A percentile compares a stretch with the other conserved stretches of the same genome.
These are phyloP conservation scores for Tetratostichococcus sp. DNA, from an alignment of 139 green algal species.

Conservation along the genomic window DNA sequence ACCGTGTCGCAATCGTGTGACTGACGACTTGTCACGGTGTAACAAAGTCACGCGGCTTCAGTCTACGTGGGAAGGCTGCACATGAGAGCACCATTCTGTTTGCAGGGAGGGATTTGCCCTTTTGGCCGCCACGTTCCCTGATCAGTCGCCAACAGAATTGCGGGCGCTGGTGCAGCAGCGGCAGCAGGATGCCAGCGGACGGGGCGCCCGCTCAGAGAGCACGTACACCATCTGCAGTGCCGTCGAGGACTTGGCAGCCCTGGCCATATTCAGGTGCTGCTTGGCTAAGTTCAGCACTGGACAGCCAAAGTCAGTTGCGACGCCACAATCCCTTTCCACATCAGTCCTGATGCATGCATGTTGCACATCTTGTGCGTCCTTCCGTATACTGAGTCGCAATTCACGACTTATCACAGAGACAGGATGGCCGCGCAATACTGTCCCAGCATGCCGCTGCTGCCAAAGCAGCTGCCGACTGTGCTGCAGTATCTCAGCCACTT, in stretches of 20 bases:
- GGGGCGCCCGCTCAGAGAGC: too few relatives aligned
- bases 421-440: neutral
- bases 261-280: neutral
- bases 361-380: too few relatives aligned
- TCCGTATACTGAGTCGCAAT: too few relatives aligned
- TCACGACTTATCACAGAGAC: neutral
- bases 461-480: neutral
- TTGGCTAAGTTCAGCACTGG: too few relatives aligned
- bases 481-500: neutral
- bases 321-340: too few relatives aligned
- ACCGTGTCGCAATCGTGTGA: too few relatives aligned
- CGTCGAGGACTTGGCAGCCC: neutral
- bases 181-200: neutral
- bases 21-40: too few relatives aligned
- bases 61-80: too few relatives aligned
- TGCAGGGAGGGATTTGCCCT: neutral
- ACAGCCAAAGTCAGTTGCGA: too few relatives aligned
- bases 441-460: neutral
- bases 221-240: neutral
- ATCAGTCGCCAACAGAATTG: neutral
- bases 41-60: too few relatives aligned
- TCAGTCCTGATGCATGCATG: too few relatives aligned
- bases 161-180: neutral
- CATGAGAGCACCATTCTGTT: neutral
- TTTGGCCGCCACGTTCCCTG: neutral